These are phyloP conservation scores for Talaromyces sp. DNA, from an alignment of 2,329 filamentous ascomycete species.

Conservation along the genomic window DNA sequence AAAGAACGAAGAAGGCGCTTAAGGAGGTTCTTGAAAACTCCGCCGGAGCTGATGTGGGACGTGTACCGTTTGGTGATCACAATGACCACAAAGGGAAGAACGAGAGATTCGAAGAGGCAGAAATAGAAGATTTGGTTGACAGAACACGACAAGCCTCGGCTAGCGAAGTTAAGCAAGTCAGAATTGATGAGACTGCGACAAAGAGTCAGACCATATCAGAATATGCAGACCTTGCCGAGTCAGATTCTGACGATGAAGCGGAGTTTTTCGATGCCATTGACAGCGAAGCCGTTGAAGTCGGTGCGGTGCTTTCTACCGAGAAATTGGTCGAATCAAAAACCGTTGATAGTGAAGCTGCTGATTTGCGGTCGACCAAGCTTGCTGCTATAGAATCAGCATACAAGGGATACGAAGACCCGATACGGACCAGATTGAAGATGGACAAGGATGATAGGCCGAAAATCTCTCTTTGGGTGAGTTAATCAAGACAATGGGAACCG, in stretches of 20 bases:
- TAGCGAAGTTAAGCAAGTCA: background rate
- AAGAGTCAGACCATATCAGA: conserved; percentile 66
- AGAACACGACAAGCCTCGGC: background rate
- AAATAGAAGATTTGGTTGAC: background rate
- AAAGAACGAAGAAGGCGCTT: conserved; percentile 81
- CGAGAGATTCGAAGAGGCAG: background rate
- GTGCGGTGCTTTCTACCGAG: conserved; percentile 58
- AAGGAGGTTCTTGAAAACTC: conserved; percentile 72
- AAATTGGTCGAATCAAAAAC: conserved; percentile 48
- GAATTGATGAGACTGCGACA: background rate
- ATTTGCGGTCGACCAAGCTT: conserved; percentile 49
- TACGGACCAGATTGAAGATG: conserved; percentile 76
- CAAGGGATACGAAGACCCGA: conserved; percentile 85
- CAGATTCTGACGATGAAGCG: conserved; percentile 77
- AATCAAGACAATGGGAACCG: background rate
- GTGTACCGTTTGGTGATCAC: background rate
- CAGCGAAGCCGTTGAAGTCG: conserved; percentile 75
- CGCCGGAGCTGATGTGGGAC: background rate
- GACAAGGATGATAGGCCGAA: conserved; percentile 90
- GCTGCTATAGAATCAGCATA: conserved; percentile 74
- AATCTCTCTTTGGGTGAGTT: conserved; percentile 87
- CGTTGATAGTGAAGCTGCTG: conserved; percentile 35
- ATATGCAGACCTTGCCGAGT: conserved; percentile 68
- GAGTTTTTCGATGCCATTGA: conserved; percentile 98
- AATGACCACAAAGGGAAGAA: background rate